Percentiles rank a stretch among this genome's conserved stretches.
Evolutionary conservation across 768 basidiomycete genomes (phyloP).

Genomic region (Tephrocybe sp.): DNA sequence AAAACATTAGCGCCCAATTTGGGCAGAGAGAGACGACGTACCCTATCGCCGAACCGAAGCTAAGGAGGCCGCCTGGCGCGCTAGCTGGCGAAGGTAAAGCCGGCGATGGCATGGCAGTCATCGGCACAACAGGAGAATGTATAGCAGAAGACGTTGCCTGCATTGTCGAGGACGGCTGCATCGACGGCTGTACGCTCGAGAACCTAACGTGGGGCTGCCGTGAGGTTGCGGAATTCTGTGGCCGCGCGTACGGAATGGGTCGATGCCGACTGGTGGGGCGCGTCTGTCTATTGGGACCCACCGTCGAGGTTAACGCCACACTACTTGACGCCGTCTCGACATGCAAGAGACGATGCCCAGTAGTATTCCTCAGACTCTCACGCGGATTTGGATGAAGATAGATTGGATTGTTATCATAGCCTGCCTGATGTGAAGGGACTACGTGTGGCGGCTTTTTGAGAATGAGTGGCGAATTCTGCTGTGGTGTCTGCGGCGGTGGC

Average conservation of each 20-base stretch:
- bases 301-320: constrained; percentile 11
- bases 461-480: constrained; percentile 24
- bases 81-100: constrained; percentile 20
- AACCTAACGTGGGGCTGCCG: constrained; percentile 23
- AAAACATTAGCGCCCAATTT: constrained; percentile 4
- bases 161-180: constrained; percentile 20
- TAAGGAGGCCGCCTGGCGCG: constrained; percentile 18
- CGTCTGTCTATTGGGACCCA: constrained; percentile 14
- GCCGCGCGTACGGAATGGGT: constrained; percentile 16
- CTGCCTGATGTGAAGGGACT: constrained; percentile 27
- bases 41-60: constrained; percentile 22
- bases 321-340: constrained; percentile 20
- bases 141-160: constrained; percentile 22
- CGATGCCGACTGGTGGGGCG: constrained; percentile 11
- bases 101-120: constrained; percentile 21
- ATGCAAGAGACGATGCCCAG: constrained; percentile 18
- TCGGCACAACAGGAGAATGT: constrained; percentile 16
- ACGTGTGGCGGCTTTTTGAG: constrained; percentile 29
- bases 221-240: constrained; percentile 14
- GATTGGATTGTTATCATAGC: constrained; percentile 28
- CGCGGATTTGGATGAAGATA: constrained; percentile 24
- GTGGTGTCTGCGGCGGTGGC: constrained; percentile 23
- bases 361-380: constrained; percentile 22
- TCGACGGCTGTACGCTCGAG: constrained; percentile 18
- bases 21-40: constrained; percentile 11